Evolutionary conservation across 1,284 basidiomycete species (phyloP), one percentile per base, ranked within the genome.

Genomic region (Microbotryum scabiosae): DNA sequence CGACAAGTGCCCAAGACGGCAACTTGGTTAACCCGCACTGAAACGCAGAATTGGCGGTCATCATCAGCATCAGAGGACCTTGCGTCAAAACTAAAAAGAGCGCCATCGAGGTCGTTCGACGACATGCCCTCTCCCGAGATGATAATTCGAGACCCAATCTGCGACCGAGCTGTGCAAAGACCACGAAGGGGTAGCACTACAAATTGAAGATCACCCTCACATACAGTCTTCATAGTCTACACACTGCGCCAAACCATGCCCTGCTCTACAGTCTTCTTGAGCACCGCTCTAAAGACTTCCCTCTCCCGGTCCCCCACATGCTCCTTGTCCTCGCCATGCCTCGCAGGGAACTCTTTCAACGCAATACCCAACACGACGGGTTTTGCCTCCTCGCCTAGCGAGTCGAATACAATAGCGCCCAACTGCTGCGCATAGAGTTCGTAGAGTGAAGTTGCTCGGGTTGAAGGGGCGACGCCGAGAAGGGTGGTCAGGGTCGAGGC

Each of bases 381-480:
- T 52, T 63, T 56, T n/a, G 25, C 30, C 2, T 28, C 53, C 6
- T 16, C 45, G 5, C 44, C 51, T n/a, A 51, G 43, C 10, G 46
- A 44, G n/a, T 49, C 41, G n/a, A 64, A 94, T 2, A 92, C 75
- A 9, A 93, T 79, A 0, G 89, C 89, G 0, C 90, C 88, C 51
- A 90, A 85, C 70, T 97, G 92, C 5, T 85, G 79, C 0, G 85
- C 84, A 73, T 93, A 96, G 0, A 94, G 79, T 48, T 85, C 84
- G 72, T 93, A 83, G 25, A 94, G 76, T 0, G 84, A 84, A 48
- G 84, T 83, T 60, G 83, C 72, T 60, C 85, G 81, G 53, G 82
- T 78, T 2, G 84, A 81, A 23, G 74, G 76, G 4, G 79, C 75
- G 14, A 77, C 82, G 44, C 92, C 93, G 28, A 97, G 80, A 32